Base-by-base conservation (phyloP, 164 flowering plant species). In the Piper longum region DNA sequence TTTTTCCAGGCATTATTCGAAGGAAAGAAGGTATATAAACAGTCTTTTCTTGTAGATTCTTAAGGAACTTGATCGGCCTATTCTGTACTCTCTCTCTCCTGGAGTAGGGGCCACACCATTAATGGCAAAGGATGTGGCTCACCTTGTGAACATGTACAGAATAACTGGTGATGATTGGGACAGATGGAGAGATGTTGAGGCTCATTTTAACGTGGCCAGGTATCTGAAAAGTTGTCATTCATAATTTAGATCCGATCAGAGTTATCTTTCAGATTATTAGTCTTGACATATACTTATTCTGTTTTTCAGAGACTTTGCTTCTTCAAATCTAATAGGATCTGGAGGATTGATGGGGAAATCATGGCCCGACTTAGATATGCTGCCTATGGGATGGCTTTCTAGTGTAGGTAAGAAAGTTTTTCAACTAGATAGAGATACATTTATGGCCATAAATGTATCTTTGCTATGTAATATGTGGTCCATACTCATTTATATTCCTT, bases 131-230 rank as follows among this genome's bases (percentile, higher is more conserved):
- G 73, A 74, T 5, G 76, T 88, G 18, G 76, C 69, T 68, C 69
- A 70, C 56, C 72, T 88, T 67, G 91, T 80, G 59, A 88, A 88
- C 73, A 90, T 90, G 96, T 93, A 93, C 69, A 72, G 98, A 67
- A 73, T 93, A 60, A 90, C 97, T 26, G 96, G 84, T 51, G 98
- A 90, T 74, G 97, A 89, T 65, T 88, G 98, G 98, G 98, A 93
- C 70, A 36, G 71, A 7, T 93, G 98, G 98, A 74, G 60, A 43
- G 88, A 88, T 77, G 86, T 93, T 44, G 76, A 69, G 6, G 14
- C 86, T 26, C 98, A 93, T 77, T 93, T 93, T 73, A 70, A 86
- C 62, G 74, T 88, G 72, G 5, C 95, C n/a, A 82, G 96, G 98
- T 86, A 63, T 14, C 59, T 9, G 19, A 19, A 14, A 5, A 42